A percentile compares a stretch with the other conserved stretches of the same genome.
These are phyloP conservation scores for Colletotrichum spaethianum DNA, from an alignment of 2,329 filamentous ascomycete species.

Conservation along the genomic window DNA sequence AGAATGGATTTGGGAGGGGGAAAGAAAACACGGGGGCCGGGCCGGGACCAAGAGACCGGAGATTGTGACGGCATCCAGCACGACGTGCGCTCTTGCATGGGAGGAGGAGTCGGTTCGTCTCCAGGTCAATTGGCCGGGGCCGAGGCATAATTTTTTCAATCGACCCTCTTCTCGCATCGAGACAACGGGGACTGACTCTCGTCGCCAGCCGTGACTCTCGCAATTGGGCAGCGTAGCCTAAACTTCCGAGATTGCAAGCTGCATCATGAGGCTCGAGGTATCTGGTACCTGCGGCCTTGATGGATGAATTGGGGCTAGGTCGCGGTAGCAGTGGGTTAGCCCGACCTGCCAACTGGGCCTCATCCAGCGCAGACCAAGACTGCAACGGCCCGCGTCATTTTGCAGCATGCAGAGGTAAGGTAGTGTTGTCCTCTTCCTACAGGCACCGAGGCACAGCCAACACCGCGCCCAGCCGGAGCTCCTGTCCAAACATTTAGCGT, in stretches of 20 bases:
- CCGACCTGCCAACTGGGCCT: slow-evolving; percentile 26
- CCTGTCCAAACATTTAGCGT: slow-evolving; percentile 2
- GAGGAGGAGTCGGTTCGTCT: slow-evolving; percentile 8
- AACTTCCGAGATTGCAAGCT: slow-evolving; percentile 39
- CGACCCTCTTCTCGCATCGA: slow-evolving; percentile 23
- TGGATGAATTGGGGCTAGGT: slow-evolving; percentile 39
- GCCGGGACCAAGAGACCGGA: slow-evolving; percentile 33
- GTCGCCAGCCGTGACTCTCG: not conserved
- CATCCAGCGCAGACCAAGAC: slow-evolving; percentile 25
- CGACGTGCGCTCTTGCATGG: not conserved
- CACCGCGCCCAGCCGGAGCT: not conserved
- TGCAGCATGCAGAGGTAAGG: not conserved
- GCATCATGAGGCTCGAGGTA: slow-evolving; percentile 34
- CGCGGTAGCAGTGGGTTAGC: slow-evolving; percentile 37
- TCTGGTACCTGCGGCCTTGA: slow-evolving; percentile 32
- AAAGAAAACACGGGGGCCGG: slow-evolving; percentile 32
- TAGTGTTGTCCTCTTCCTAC: not conserved
- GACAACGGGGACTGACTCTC: slow-evolving; percentile 19
- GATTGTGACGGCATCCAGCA: slow-evolving; percentile 32
- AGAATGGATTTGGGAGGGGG: slow-evolving; percentile 4
- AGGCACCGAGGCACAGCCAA: not conserved
- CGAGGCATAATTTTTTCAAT: slow-evolving; percentile 34
- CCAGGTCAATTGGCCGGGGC: slow-evolving; percentile 34
- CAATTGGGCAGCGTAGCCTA: slow-evolving; percentile 40
- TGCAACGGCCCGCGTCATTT: slow-evolving; percentile 13